phyloP scores from a whole-genome alignment of 192 early-diverging fungal species.

The Coemansia sp. region DNA sequence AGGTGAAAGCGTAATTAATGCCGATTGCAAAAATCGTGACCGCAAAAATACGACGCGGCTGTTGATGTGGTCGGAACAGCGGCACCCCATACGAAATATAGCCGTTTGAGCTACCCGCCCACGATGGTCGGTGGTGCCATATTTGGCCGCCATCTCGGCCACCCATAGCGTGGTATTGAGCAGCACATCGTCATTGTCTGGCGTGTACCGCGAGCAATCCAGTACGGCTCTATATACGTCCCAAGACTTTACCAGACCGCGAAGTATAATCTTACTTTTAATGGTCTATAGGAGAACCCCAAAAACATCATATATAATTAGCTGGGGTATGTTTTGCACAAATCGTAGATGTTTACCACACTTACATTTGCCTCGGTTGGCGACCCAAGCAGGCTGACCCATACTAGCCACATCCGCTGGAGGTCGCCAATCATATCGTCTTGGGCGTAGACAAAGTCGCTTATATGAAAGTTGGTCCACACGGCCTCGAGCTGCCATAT shows the following conservation, averaged over 20 bases:
- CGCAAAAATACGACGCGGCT: conserved; percentile 39
- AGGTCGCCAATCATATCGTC: conserved; percentile 15
- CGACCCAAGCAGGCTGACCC: conserved; percentile 40
- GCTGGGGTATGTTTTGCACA: neutral
- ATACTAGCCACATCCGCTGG: conserved; percentile 36
- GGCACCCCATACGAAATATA: conserved; percentile 46
- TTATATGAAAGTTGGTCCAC: conserved; percentile 42
- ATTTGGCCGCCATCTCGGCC: conserved; percentile 33
- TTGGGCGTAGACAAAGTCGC: conserved; percentile 27
- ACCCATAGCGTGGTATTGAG: conserved; percentile 44
- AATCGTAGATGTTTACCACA: neutral
- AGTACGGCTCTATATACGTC: conserved; percentile 44
- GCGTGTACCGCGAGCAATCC: conserved; percentile 41
- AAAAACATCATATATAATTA: neutral
- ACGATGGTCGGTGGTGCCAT: conserved; percentile 30
- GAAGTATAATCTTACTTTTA: conserved; percentile 35
- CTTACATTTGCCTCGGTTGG: conserved; percentile 25
- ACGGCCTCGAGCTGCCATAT: conserved; percentile 35
- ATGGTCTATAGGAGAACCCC: conserved; percentile 1
- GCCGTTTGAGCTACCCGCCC: conserved; percentile 36
- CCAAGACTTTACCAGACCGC: conserved; percentile 38
- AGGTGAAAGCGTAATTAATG: conserved; percentile 36
- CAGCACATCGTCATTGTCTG: conserved; percentile 45
- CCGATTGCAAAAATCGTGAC: conserved; percentile 39
- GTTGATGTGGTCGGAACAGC: conserved; percentile 33